A percentile compares a stretch with the other conserved stretches of the same genome.
phyloP scores from a whole-genome alignment of 345 rosid species.

The Bruguiera sexangula region DNA sequence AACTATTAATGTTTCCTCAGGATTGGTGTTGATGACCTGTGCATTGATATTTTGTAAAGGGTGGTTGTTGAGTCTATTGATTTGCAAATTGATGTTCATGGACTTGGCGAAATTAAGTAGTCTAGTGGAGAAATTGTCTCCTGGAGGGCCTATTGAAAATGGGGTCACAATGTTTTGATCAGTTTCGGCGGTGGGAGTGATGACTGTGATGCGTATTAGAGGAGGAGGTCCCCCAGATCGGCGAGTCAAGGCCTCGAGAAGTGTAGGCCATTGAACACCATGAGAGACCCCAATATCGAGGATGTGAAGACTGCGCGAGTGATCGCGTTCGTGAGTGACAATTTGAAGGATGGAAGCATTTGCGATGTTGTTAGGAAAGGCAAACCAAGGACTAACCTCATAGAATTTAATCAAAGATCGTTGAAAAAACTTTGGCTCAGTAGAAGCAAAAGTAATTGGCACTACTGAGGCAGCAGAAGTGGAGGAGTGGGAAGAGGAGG shows the following conservation, averaged over 20 bases:
- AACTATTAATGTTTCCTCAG: constrained; percentile 58
- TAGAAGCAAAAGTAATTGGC: constrained; percentile 50
- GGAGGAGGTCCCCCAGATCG: constrained; percentile 74
- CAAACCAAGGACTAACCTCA: constrained; percentile 91
- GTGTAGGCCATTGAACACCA: constrained; percentile 94
- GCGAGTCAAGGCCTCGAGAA: constrained; percentile 65
- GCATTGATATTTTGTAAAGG: constrained; percentile 37
- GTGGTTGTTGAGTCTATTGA: constrained; percentile 46
- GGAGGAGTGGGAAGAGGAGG: constrained; percentile 15
- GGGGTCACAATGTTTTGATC: constrained; percentile 45
- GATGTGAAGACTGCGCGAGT: constrained; percentile 49
- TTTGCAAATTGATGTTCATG: constrained; percentile 62
- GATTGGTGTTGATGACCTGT: constrained; percentile 35
- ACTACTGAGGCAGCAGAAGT: constrained; percentile 24
- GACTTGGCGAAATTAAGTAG: constrained; percentile 64
- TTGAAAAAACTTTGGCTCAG: constrained; percentile 73
- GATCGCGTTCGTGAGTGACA: constrained; percentile 45
- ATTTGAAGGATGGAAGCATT: constrained; percentile 81
- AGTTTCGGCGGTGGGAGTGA: constrained; percentile 34
- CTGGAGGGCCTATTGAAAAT: constrained; percentile 67
- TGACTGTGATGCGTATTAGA: constrained; percentile 52
- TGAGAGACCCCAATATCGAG: constrained; percentile 92
- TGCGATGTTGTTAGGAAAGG: constrained; percentile 75
- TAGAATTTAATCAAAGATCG: constrained; percentile 67
- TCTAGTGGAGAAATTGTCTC: constrained; percentile 49